These are phyloP conservation scores for Aspergillus cristatus DNA, from an alignment of 495 filamentous ascomycete species.

Conservation along the genomic window DNA sequence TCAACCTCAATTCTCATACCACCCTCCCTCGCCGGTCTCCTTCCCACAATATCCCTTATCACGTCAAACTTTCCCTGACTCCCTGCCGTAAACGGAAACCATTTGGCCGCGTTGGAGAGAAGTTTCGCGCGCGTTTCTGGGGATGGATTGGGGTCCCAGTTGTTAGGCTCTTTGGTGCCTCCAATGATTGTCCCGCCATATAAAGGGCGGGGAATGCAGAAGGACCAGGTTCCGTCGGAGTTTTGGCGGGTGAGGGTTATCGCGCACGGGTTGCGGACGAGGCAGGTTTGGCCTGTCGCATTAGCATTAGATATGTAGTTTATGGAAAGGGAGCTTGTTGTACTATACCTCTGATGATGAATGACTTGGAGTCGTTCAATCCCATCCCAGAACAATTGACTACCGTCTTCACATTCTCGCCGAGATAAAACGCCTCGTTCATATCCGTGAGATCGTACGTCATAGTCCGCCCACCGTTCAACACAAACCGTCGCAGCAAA, in stretches of 20 bases:
- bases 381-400: slow-evolving; percentile 53
- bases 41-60: slow-evolving; percentile 37
- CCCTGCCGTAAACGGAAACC: slow-evolving; percentile 34
- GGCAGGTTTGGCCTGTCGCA: slow-evolving; percentile 31
- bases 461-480: slow-evolving; percentile 39
- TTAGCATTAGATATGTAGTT: background rate
- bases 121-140: slow-evolving; percentile 37
- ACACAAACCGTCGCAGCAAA: slow-evolving; percentile 42
- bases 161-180: slow-evolving; percentile 50
- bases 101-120: slow-evolving; percentile 33
- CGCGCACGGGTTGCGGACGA: slow-evolving; percentile 37
- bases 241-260: slow-evolving; percentile 52
- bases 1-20: slow-evolving; percentile 36
- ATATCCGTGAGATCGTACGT: slow-evolving; percentile 32
- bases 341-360: slow-evolving; percentile 45
- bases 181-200: slow-evolving; percentile 54
- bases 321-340: background rate
- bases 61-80: slow-evolving; percentile 33
- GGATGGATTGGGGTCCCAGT: slow-evolving; percentile 44
- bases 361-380: slow-evolving; percentile 42
- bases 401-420: slow-evolving; percentile 32
- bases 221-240: slow-evolving; percentile 49
- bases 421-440: slow-evolving; percentile 40
- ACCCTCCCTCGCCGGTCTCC: slow-evolving; percentile 34
- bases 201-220: slow-evolving; percentile 50